Conservation (phyloP, 495 filamentous ascomycete species). For the Hypoxylon cercidicola region DNA sequence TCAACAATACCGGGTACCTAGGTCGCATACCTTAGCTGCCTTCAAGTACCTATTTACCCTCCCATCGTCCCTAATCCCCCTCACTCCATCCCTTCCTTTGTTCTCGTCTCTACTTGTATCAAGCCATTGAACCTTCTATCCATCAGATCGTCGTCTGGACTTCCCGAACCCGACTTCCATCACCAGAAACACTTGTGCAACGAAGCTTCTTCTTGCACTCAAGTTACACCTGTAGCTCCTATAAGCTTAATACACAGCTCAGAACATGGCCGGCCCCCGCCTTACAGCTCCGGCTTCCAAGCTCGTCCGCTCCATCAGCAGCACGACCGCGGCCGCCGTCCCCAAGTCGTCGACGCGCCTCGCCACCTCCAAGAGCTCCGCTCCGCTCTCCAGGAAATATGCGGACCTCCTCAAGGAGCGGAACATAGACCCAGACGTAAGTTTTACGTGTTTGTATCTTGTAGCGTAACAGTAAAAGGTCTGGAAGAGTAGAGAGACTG, state of each 20-base stretch:
- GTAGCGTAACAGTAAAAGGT: neutral
- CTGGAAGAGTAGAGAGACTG: slow-evolving; percentile 26
- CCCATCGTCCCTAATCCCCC: slow-evolving; percentile 24
- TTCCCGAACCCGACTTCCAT: neutral
- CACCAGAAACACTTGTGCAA: slow-evolving; percentile 1
- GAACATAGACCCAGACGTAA: slow-evolving; percentile 48
- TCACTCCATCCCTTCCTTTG: slow-evolving; percentile 17
- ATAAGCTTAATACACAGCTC: slow-evolving; percentile 1
- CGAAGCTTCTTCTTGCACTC: neutral
- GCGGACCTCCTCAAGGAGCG: slow-evolving; percentile 47
- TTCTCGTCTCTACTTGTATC: slow-evolving; percentile 28
- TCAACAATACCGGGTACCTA: slow-evolving; percentile 36
- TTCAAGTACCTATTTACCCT: slow-evolving; percentile 14
- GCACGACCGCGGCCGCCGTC: slow-evolving; percentile 44
- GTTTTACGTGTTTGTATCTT: slow-evolving; percentile 17
- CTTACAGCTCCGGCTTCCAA: slow-evolving; percentile 53
- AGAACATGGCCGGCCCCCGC: slow-evolving; percentile 45
- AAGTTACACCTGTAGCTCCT: neutral
- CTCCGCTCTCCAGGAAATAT: slow-evolving; percentile 48
- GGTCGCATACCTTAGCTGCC: slow-evolving; percentile 2
- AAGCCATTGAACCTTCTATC: slow-evolving; percentile 31
- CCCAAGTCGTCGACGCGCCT: slow-evolving; percentile 50
- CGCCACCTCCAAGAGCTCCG: slow-evolving; percentile 46
- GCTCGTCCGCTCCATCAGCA: slow-evolving; percentile 57
- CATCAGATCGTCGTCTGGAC: slow-evolving; percentile 11